These are phyloP conservation scores for Mycosphaerelloides madeirae DNA, from an alignment of 2,329 filamentous ascomycete species.

Conservation along the genomic window DNA sequence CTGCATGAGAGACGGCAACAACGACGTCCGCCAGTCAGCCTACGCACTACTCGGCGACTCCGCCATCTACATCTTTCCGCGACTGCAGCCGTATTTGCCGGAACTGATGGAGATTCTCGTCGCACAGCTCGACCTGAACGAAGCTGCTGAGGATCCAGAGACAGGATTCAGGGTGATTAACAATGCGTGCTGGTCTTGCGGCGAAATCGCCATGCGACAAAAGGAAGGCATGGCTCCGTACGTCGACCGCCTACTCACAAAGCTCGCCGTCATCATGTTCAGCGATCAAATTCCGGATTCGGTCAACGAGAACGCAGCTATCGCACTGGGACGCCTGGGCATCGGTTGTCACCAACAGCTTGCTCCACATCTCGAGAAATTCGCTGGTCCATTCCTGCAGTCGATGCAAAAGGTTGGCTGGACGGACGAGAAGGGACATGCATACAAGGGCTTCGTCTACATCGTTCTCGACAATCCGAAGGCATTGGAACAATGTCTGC, in stretches of 20 bases:
- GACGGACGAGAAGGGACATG: conserved; percentile 90
- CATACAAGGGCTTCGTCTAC: conserved; percentile 83
- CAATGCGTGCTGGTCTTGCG: conserved; percentile 95
- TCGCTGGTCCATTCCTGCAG: conserved; percentile 75
- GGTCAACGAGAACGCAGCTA: conserved; percentile 88
- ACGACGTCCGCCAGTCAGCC: conserved; percentile 92
- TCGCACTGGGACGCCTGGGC: conserved; percentile 83
- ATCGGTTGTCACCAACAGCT: conserved; percentile 71
- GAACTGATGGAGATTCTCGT: conserved; percentile 76
- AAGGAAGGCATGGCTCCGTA: conserved; percentile 69
- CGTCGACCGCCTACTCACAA: conserved; percentile 69
- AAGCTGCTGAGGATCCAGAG: conserved; percentile 73
- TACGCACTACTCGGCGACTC: conserved; percentile 94
- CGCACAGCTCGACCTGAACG: conserved; percentile 70
- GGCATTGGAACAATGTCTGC: conserved; percentile 81
- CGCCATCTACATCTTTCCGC: conserved; percentile 82
- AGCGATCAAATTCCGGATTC: conserved; percentile 81
- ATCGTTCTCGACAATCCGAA: conserved; percentile 82
- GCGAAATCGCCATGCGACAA: conserved; percentile 82
- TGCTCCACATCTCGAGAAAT: conserved; percentile 71
- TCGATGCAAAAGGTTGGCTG: conserved; percentile 80
- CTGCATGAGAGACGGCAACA: conserved; percentile 85
- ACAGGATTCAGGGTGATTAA: conserved; percentile 89
- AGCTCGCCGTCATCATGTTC: conserved; percentile 75
- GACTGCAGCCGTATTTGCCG: conserved; percentile 69